A percentile compares a stretch with the other conserved stretches of the same genome.
Conservation (phyloP, 176 grass and related monocot genomes). For the Oryza nivara region DNA sequence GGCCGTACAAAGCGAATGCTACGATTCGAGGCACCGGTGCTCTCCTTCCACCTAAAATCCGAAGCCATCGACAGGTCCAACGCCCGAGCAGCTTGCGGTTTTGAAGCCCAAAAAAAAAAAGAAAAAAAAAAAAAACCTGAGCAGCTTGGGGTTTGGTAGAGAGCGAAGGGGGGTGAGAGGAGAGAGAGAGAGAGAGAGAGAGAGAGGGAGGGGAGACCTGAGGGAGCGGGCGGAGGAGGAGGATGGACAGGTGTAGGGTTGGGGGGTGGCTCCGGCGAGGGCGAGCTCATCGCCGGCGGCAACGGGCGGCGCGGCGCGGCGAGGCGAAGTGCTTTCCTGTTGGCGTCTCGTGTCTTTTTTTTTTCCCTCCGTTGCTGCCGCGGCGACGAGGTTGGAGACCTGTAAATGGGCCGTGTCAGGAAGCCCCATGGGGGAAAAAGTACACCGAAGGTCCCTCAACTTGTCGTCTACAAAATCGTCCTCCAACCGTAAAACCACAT, state of each 20-base stretch:
- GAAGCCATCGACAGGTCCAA: neutral
- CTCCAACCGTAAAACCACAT: too few relatives aligned
- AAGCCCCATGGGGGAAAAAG: neutral
- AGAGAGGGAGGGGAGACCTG: constrained; percentile 16
- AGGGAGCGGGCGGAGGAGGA: constrained; percentile 14
- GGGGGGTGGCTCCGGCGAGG: neutral
- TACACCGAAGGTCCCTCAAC: too few relatives aligned
- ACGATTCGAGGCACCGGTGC: neutral
- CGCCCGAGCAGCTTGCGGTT: neutral
- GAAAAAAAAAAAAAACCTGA: neutral
- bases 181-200: neutral
- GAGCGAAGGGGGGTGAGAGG: neutral
- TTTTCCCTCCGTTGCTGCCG: neutral
- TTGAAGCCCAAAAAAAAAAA: too few relatives aligned
- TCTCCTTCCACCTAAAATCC: neutral
- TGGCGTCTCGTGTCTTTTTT: neutral
- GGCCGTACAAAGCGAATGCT: neutral
- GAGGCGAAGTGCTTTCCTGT: too few relatives aligned
- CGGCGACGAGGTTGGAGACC: neutral
- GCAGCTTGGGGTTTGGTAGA: neutral
- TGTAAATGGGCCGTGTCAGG: neutral
- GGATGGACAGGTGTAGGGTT: neutral
- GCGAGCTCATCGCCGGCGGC: constrained; percentile 7
- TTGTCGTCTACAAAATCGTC: too few relatives aligned
- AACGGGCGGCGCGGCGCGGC: neutral